Evolutionary conservation across 2,329 filamentous ascomycete genomes (phyloP), one percentile per base, ranked within the genome.

Genomic region (Septoria petroselini): DNA sequence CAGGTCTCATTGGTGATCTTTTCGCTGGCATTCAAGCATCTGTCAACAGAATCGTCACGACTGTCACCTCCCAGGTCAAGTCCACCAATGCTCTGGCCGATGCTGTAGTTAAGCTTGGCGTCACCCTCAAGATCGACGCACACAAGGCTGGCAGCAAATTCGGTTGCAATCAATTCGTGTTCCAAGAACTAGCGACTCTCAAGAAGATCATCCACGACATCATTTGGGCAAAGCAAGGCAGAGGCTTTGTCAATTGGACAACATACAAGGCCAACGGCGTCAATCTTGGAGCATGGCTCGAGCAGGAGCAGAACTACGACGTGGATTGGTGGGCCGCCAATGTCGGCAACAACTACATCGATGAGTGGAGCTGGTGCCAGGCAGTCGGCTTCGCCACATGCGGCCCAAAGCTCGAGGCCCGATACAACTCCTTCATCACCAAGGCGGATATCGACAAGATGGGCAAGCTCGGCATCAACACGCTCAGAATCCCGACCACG

Each of bases 291-390:
- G 51, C 45, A 12, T 57, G 54, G 54, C 42, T 54, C 17, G 51
- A 54, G 25, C 35, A 49, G 19, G 48, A 52, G 30, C 31, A 38
- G 34, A 52, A 41, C 19, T 41, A 49, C 48, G 52, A 54, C 30
- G 37, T 43, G 1, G 29, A 37, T 17, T 57, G 48, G 51, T 57
- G 51, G 50, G 47, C 37, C 9, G 23, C 34, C 12, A 46, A 52
- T 23, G 43, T 45, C 18, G 45, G 46, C 11, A n/a, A 33, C 14
- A 31, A 41, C 14, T 40, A 43, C 14, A 40, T 58, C 12, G 68
- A 71, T 41, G 68, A 71, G 55, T 70, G 68, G 68, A 62, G 45
- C 8, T 60, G 65, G 17, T 71, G 68, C 50, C 41, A 49, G 14
- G 52, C 58, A 12, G 58, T 70, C 2, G 65, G 68, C n/a, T 41